A percentile compares a stretch with the other conserved stretches of the same genome.
Conservation (phyloP, 2,329 filamentous ascomycete genomes). For the Colletotrichum tamarilloi region DNA sequence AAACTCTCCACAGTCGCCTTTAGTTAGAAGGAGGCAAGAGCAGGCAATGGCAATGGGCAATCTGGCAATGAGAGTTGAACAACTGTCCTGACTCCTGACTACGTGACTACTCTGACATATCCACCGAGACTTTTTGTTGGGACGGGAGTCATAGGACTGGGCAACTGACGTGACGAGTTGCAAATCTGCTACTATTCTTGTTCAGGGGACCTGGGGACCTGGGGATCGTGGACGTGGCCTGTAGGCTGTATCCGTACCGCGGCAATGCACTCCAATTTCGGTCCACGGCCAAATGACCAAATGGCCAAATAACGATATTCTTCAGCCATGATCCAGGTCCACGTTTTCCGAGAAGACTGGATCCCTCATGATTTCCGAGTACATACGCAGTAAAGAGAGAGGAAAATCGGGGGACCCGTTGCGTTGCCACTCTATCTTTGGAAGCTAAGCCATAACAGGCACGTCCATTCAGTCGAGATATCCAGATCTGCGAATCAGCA, state of each 20-base stretch:
- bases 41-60: background rate
- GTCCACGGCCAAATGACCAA: background rate
- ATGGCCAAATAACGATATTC: conserved; percentile 26
- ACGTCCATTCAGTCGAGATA: background rate
- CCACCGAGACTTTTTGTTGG: background rate
- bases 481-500: background rate
- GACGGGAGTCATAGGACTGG: background rate
- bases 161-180: background rate
- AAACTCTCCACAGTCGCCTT: background rate
- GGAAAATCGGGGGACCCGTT: background rate
- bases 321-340: conserved; percentile 25
- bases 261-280: background rate
- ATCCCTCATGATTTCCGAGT: background rate
- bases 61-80: background rate
- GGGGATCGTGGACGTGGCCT: no score
- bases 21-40: background rate
- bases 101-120: background rate
- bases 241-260: background rate
- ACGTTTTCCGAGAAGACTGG: conserved; percentile 16
- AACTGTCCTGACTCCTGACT: conserved; percentile 3
- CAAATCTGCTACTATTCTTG: conserved; percentile 6
- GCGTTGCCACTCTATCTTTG: conserved; percentile 31
- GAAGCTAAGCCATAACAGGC: conserved; percentile 20
- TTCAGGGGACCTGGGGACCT: background rate
- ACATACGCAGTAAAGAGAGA: background rate